Evolutionary conservation across 352 stramenopile genomes (phyloP), one percentile per base, ranked within the genome.

Genomic region (Aphanomyces invadans): DNA sequence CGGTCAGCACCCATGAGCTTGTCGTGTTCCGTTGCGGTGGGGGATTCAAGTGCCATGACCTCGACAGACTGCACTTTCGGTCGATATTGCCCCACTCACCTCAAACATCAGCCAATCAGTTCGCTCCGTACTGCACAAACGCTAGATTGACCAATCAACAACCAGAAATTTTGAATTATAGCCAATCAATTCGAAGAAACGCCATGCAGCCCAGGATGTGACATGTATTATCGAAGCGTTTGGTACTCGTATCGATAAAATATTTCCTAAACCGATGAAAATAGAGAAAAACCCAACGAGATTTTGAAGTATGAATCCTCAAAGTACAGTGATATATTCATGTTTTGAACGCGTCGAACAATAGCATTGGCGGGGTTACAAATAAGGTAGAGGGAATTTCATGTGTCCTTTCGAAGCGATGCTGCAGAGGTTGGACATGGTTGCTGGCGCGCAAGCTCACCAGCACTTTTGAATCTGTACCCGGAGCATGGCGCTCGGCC

Each of bases 31-130:
- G 49, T 33, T 29, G 25, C 29, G 36, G 36, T 15, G 49, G 49
- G 49, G 49, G 49, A 57, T 57, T 57, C 21, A 57, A 57, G 49
- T 57, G 49, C 21, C 49, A 57, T 57, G 5, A 33, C 29, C 19
- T 15, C 15, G 49, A 57, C 19, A 33, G 49, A n/a, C 12, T 11
- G 1, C 19, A 39, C 25, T 57, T 57, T 57, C 49, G 11, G 44
- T 23, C 21, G 44, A 52, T 9, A 36, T 33, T 21, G 25, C 44
- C 44, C 44, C 49, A 19, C 49, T 57, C 49, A 57, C 49, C 25
- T 32, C 12, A 12, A n/a, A 4, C 0, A 38, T 0, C 4, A 32
- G 23, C 49, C 49, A 57, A 57, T 57, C 49, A 32, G 10, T 15
- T 1, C 19, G 25, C 29, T 21, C n/a, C 0, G n/a, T 25, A 52